Evolutionary conservation across 805 yeast species (phyloP), one percentile per base, ranked within the genome.

Genomic region (Danielia oregonensis): DNA sequence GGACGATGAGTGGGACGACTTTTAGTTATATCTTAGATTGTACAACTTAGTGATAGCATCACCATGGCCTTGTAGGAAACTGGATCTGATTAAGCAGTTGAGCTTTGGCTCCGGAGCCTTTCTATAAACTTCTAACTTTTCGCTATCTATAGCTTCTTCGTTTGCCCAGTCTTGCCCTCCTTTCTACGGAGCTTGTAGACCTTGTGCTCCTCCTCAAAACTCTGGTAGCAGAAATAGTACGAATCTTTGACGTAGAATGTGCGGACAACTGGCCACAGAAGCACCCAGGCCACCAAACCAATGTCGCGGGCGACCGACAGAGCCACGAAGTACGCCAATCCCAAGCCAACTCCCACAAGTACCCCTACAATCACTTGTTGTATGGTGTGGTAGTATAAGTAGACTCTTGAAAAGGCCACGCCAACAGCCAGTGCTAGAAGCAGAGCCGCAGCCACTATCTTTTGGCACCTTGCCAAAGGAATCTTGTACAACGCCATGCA

Each of bases 291-390:
- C 5, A 83, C 64, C 1, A 87, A 35, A 0, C 95, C 95, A 12
- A 75, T 46, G 36, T 79, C 85, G 42, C 96, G 70, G 4, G 76
- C 59, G 5, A 81, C 38, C 0, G 76, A 63, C 4, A 75, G 72
- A 1, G 70, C 53, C 4, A 71, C 40, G 49, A 76, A 84, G 63
- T 82, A 87, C 0, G 56, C 40, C 5, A 75, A 45, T 0, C 93
- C 95, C 6, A 78, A 49, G 0, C 72, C 48, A 0, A 64, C 46
- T 0, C 98, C 97, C 5, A 83, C 55, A 6, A 70, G 41, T 3
- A 73, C 59, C 0, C 98, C 98, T 5, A 82, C 83, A 8, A 71
- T 29, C 1, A 89, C 93, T 58, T 93, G 98, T 15, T 64, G 64
- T 12, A 62, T 34, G 14, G 85, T 72, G 59, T 91, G 98, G 54